Base-by-base conservation (phyloP, 2,329 filamentous ascomycete genomes). In the Bimuria novae-zelandiae region DNA sequence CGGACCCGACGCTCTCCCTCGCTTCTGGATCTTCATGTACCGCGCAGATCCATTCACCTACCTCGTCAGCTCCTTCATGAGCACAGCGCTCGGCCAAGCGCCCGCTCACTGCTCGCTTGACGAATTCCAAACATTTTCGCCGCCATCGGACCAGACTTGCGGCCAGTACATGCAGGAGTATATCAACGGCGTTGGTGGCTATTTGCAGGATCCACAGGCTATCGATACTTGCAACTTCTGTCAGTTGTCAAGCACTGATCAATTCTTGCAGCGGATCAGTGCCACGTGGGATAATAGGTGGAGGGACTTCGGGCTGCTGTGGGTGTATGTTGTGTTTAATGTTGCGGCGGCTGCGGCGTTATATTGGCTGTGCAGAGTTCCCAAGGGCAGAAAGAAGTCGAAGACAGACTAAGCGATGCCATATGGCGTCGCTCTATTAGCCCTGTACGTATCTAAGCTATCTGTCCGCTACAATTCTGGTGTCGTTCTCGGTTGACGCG, bases 1-100 rank as follows among this genome's bases (percentile, higher is more conserved):
- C 23, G 76, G 77, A 6, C 87, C 88, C 0, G 71, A 75, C 3
- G 71, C 75, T 2, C 81, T 93, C 23, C 89, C 89, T 0, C 77
- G 83, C 5, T 92, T 92, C 80, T 93, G 89, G 89, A 86, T 88
- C 62, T 91, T 91, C 78, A 89, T 92, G 86, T 93, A 93, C 74
- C 84, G 88, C 40, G 76, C 91, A 42, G 91, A 87, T 0, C 91
- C 92, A 0, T 89, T 96, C 62, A 92, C 89, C 0, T 96, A 96
- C 69, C 77, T 94, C 11, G 84, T 93, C 19, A 82, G 82, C 11
- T 89, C 86, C 17, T 85, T 96, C 76, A 73, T 93, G 0, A 82
- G 86, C 0, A 83, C 83, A 0, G 89, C 84, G 2, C 76, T 96
- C 3, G 88, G 45, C 7, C 88, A 41, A 86, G 88, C 63, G 84